Evolutionary conservation across 371 early-diverging fungal genomes (phyloP), one percentile per base, ranked within the genome.

Genomic region (Mortierella sp.): DNA sequence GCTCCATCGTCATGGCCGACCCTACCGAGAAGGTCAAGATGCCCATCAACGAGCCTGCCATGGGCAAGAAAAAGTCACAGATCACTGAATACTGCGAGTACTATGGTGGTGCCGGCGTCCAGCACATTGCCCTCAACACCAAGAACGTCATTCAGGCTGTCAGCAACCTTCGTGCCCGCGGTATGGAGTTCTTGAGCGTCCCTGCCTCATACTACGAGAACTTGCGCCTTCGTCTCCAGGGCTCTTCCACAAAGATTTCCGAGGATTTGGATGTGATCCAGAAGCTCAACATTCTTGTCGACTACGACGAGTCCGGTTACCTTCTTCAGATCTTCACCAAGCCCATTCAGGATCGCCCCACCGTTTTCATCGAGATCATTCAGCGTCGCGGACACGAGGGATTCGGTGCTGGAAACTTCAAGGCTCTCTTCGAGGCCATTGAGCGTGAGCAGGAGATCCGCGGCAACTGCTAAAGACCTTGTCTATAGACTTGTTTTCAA

Each of bases 351-450:
- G 99, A 98, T 83, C 91, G 98, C 59, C 99, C 99, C 18, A 98
- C 99, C 2, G 87, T 98, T 49, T 98, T 98, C 85, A 88, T 97
- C 55, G 99, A 98, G 86, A 92, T 98, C 81, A 98, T 98, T 81
- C 98, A 98, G 86, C 93, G 98, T 47, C 90, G 93, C 63, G 96
- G 97, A 84, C 96, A 96, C 78, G 90, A 95, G 84, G 97, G 99
- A 30, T 98, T 98, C 84, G 99, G 99, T 67, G 98, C 98, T 51
- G 99, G 99, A 65, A 98, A 98, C 90, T 98, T 98, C 90, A 96
- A 97, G 93, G 94, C 95, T 74, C 88, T 96, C 66, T 98, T 98
- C 87, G 97, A 97, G 86, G 90, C 95, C 49, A 92, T 98, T 62
- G 99, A 98, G 88, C 83, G 90, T 47, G 99, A 98, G 88, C 98